Conservation (phyloP, 2,329 filamentous ascomycete genomes). For the Diplodia scrobiculata region DNA sequence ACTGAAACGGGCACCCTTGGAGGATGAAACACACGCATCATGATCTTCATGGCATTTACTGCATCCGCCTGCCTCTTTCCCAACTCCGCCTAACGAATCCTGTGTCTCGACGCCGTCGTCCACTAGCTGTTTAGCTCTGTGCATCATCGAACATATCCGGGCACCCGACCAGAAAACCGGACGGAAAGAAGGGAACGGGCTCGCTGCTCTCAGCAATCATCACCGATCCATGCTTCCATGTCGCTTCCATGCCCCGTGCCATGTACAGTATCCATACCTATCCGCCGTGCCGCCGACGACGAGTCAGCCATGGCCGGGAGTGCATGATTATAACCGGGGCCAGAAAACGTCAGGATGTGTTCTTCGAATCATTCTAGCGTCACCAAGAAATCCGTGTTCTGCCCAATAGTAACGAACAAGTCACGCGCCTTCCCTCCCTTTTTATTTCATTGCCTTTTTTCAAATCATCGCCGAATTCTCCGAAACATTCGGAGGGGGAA, state of each 20-base stretch:
- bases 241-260: background rate
- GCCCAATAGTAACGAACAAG: background rate
- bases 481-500: background rate
- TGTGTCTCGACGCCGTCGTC: background rate
- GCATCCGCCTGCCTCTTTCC: background rate
- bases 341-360: background rate
- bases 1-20: constrained; percentile 9
- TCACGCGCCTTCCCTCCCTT: background rate
- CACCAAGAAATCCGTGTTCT: background rate
- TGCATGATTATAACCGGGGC: background rate
- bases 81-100: background rate
- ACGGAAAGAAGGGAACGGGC: background rate
- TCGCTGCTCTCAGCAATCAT: background rate
- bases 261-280: background rate
- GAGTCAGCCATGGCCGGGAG: background rate
- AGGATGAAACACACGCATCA: constrained; percentile 21
- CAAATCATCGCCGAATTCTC: background rate
- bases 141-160: constrained; percentile 4
- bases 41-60: constrained; percentile 19
- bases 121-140: background rate
- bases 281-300: background rate
- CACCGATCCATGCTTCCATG: background rate
- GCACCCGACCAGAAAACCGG: background rate
- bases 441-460: background rate
- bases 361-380: background rate